These are phyloP conservation scores for Mycena amicta DNA, from an alignment of 768 basidiomycete species.

Conservation along the genomic window DNA sequence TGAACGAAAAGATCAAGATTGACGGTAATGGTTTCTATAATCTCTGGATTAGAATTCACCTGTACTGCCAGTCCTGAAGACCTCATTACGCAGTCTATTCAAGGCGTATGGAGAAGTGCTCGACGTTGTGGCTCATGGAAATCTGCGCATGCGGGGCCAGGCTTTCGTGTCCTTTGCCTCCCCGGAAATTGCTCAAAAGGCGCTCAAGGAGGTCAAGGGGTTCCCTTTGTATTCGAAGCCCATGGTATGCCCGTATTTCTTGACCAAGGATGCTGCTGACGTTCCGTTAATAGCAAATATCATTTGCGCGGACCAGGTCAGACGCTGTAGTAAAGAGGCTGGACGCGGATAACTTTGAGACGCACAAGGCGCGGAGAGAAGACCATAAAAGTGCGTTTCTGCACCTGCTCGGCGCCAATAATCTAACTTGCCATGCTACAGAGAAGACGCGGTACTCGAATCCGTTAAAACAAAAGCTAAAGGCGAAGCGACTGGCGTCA, in stretches of 20 bases:
- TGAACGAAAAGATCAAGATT: constrained; percentile 92
- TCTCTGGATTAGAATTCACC: constrained; percentile 4
- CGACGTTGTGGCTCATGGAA: constrained; percentile 93
- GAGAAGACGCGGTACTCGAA: constrained; percentile 85
- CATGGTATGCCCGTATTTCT: constrained; percentile 61
- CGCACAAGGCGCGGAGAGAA: constrained; percentile 71
- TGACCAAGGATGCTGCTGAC: constrained; percentile 2
- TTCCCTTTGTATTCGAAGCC: constrained; percentile 97
- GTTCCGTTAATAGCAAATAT: constrained; percentile 82
- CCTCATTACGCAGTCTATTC: constrained; percentile 86
- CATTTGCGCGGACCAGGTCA: constrained; percentile 86
- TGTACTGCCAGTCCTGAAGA: constrained; percentile 69
- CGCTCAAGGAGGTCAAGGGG: constrained; percentile 88
- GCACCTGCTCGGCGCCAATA: not conserved
- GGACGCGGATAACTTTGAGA: constrained; percentile 67
- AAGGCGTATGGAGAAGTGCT: constrained; percentile 91
- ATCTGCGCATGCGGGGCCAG: constrained; percentile 97
- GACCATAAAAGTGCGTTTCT: constrained; percentile 80
- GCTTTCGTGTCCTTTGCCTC: constrained; percentile 93
- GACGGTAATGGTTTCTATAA: constrained; percentile 48
- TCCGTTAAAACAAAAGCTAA: constrained; percentile 85
- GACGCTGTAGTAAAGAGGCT: constrained; percentile 86
- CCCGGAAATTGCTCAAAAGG: constrained; percentile 81
- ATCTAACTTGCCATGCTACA: constrained; percentile 32
- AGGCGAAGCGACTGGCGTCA: constrained; percentile 77